Evolutionary conservation across 2,329 filamentous ascomycete species (phyloP), one percentile per base, ranked within the genome.

Genomic region (Pseudopithomyces maydicus): DNA sequence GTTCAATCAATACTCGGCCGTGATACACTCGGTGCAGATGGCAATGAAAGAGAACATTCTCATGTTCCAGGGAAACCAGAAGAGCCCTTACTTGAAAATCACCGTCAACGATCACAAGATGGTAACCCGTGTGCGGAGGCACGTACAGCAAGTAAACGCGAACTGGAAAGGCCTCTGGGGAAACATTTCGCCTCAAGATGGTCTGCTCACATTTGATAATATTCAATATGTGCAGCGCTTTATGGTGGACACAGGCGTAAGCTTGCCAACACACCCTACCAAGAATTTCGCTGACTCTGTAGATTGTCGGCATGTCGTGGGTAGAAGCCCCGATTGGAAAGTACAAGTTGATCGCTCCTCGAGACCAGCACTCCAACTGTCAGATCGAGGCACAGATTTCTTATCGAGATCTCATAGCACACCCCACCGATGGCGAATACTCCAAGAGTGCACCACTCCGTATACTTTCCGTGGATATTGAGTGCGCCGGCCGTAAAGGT

Each of bases 261-360:
- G 79, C 51, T 43, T 19, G 1, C 19, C 32, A 3, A 35, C 41
- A 8, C 26, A 29, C 17, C 12, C 14, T 22, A 23, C 15, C 8
- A n/a, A 44, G 20, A 8, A 29, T 17, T 49, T 43, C 33, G 52
- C 47, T 54, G 23, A 68, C 38, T 33, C 11, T 35, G 6, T 56
- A 91, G 85, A 89, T 99, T 43, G 85, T 90, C 55, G 95, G 95
- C 62, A 99, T 99, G 95, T 94, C 92, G 1, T 99, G 95, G 95
- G 92, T 98, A 0, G 92, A 97, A 75, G 91, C 89, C 17, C 89
- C 91, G 20, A 84, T 89, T 2, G 83, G 82, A 29, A 88, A 88
- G 60, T 97, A 94, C 78, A 82, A 83, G 53, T 80, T 96, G 50
- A 81, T 97, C 17, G 79, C 86, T 1, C 78, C 85, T 12, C 77